Base-by-base conservation (phyloP, 805 yeast species). In the Hanseniaspora thailandica region DNA sequence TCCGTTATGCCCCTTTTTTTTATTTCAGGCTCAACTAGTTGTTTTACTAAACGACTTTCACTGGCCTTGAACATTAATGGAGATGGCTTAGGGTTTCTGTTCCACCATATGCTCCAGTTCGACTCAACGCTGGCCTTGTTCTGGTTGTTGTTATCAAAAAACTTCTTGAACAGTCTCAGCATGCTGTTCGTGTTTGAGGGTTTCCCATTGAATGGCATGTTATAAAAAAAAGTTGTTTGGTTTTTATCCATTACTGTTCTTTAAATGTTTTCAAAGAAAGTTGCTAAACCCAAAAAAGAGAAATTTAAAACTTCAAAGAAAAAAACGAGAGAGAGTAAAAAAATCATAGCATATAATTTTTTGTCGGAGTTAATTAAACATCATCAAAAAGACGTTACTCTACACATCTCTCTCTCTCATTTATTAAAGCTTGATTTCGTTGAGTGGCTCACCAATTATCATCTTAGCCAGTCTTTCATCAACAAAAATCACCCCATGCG, bases 31-130 rank as follows among this genome's bases (percentile, higher is more conserved):
- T 47, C 51, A 26, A 53, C 30, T 6, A 53, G 26, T 1, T 35
- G 31, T 6, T 53, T 15, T 8, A 47, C 47, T 9, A 53, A 1
- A 5, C 20, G 12, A 5, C 30, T 31, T 36, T 53, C 52, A 5
- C 43, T 38, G 17, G n/a, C 20, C 22, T 45, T 45, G 31, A 52
- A 52, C 13, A 28, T 25, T 3, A n/a, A 5, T 1, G 47, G 36
- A 1, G 52, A 26, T 20, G 31, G 33, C 9, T 41, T 47, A 19
- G 45, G 49, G 12, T 45, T 28, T 43, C 51, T 46, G 31, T 40
- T 41, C 43, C 38, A 52, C 55, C 55, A 52, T n/a, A 30, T 43
- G 15, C 34, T 38, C 39, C 48, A 31, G 22, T 45, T 10, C 4
- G 39, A 33, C 4, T 25, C 22, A 17, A 8, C 3, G 20, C 13